Evolutionary conservation across 116 monocot species (phyloP).

Genomic region (Phalaenopsis hybrid): DNA sequence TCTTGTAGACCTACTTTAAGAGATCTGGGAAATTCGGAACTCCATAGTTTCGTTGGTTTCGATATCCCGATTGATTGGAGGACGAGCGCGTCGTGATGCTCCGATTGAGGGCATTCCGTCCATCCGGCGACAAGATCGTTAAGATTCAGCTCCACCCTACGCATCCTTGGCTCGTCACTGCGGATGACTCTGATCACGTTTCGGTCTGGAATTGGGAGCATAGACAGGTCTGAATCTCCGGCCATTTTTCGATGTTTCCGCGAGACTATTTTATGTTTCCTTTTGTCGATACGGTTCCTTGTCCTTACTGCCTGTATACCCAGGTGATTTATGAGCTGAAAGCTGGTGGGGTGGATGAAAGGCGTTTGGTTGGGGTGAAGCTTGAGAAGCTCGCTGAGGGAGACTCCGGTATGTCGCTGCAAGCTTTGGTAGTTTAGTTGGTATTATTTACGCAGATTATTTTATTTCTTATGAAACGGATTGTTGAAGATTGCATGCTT

Average conservation of each 20-base stretch:
- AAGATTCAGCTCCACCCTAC: conserved; percentile 99
- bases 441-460: not conserved
- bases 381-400: conserved; percentile 98
- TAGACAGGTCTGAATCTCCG: conserved; percentile 55
- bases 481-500: not conserved
- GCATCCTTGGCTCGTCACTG: conserved; percentile 98
- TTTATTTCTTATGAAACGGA: not conserved
- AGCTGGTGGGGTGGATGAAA: conserved; percentile 95
- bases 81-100: conserved; percentile 46
- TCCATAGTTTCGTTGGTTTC: not conserved
- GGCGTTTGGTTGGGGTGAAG: conserved; percentile 91
- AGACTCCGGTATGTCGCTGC: conserved; percentile 56
- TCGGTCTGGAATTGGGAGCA: conserved; percentile 99
- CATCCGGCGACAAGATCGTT: conserved; percentile 77
- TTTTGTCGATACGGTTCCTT: conserved; percentile 3
- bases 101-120: conserved; percentile 85
- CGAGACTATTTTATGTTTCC: not conserved
- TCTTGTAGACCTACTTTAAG: too few species aligned
- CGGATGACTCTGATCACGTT: conserved; percentile 90
- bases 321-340: conserved; percentile 97
- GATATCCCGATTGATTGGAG: not conserved
- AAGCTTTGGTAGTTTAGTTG: not conserved
- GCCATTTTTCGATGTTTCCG: not conserved
- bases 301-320: conserved; percentile 2
- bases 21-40: not conserved